Conservation (phyloP, 352 stramenopile genomes). For the Phytopythium sindhum region DNA sequence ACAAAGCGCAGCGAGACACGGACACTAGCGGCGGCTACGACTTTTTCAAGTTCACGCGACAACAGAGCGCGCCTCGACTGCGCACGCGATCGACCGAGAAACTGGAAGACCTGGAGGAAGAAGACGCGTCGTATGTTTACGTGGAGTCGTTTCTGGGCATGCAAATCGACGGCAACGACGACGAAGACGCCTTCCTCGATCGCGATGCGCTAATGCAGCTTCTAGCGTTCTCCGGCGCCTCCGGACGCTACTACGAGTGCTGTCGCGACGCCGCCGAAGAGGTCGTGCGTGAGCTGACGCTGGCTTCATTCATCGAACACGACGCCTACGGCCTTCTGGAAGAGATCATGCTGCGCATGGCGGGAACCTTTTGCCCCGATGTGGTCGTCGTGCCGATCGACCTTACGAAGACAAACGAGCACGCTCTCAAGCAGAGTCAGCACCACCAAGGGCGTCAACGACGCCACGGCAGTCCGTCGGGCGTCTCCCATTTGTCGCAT, state of each 20-base stretch:
- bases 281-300: slow-evolving; percentile 50
- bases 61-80: neutral
- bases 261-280: slow-evolving; percentile 53
- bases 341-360: slow-evolving; percentile 75
- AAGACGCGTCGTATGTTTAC: slow-evolving; percentile 67
- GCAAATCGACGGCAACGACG: slow-evolving; percentile 20
- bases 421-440: neutral
- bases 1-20: neutral
- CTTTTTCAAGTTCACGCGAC: neutral
- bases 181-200: slow-evolving; percentile 31
- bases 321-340: slow-evolving; percentile 65
- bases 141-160: slow-evolving; percentile 65
- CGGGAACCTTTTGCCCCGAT: slow-evolving; percentile 58
- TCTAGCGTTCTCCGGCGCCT: slow-evolving; percentile 38
- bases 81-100: slow-evolving; percentile 19
- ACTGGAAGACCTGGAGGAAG: slow-evolving; percentile 31
- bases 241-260: slow-evolving; percentile 53
- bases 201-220: slow-evolving; percentile 40
- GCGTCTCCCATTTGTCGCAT: slow-evolving; percentile 5
- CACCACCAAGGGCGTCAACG: neutral
- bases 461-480: neutral
- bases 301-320: slow-evolving; percentile 48
- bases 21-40: neutral
- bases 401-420: neutral
- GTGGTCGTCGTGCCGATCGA: slow-evolving; percentile 1